Conservation (phyloP, 495 filamentous ascomycete species). For the Penicillium bovifimosum region DNA sequence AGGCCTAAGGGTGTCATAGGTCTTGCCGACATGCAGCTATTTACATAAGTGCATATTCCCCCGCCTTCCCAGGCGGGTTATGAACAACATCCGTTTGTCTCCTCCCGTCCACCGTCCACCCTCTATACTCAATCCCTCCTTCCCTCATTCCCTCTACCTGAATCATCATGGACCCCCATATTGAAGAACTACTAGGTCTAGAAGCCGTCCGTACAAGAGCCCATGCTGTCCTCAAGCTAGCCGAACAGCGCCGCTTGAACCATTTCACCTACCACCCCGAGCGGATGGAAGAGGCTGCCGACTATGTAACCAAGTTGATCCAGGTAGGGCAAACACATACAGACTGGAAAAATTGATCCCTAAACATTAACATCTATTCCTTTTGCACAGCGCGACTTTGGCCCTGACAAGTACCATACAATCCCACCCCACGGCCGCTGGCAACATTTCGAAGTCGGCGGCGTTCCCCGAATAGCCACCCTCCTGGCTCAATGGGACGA, state of each 20-base stretch:
- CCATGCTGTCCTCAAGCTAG: constrained; percentile 26
- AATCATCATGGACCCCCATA: constrained; percentile 9
- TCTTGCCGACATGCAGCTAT: not conserved
- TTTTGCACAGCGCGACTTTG: constrained; percentile 45
- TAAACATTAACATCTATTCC: not conserved
- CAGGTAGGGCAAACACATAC: constrained; percentile 13
- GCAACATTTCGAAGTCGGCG: constrained; percentile 89
- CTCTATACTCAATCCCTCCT: not conserved
- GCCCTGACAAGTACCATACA: constrained; percentile 43
- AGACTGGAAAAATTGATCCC: not conserved
- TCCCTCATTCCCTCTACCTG: not conserved
- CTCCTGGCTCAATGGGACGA: constrained; percentile 64
- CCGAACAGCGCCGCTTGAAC: constrained; percentile 26
- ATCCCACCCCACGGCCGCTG: constrained; percentile 76
- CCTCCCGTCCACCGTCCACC: not conserved
- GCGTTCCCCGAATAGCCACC: constrained; percentile 64
- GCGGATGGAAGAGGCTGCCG: constrained; percentile 23
- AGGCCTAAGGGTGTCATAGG: not conserved
- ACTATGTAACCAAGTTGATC: constrained; percentile 32
- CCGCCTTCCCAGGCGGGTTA: not conserved
- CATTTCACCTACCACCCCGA: constrained; percentile 33
- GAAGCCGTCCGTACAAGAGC: constrained; percentile 34
- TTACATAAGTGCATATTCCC: constrained; percentile 6
- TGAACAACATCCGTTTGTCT: not conserved
- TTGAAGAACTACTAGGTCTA: constrained; percentile 32